Base-by-base conservation (phyloP, 2,329 filamentous ascomycete species). In the Trichoderma sp. region DNA sequence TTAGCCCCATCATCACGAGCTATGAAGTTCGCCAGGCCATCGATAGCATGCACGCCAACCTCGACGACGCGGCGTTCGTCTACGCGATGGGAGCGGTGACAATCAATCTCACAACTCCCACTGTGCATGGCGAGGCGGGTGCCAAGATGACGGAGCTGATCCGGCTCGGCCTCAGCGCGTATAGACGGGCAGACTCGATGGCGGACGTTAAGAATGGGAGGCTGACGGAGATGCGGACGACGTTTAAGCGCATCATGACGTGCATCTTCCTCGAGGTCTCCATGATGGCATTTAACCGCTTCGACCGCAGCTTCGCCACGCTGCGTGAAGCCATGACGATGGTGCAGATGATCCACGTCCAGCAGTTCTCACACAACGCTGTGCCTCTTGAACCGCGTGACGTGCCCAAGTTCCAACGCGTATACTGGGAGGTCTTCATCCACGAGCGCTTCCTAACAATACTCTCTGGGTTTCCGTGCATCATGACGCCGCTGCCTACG, bases 221-320 rank as follows among this genome's bases (percentile, higher is more conserved):
- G 29, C 76, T 76, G 7, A 77, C 78, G 25, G 77, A 79, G 7
- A 74, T 79, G 13, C 78, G 77, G 2, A 76, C 80, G 5, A 80
- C 79, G 0, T 77, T 84, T 27, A 78, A 81, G 64, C 77, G 80
- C 59, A 80, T 83, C 27, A 82, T 85, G 79, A 82, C 81, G 29
- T 81, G 79, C 29, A 75, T 85, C 58, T 86, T 84, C 70, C 79
- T 85, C 48, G 81, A 86, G 70, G 84, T 84, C 67, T 82, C 80
- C 72, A 77, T 84, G 61, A 82, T 85, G 79, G 80, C 79, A 6
- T 78, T 84, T 27, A 79, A 80, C 54, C 79, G 81, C 32, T 78
- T 78, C 67, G 82, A 85, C 64, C 78, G 82, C 39, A 81, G 82
- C 6, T 83, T 84, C 54, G 76, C 80, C 71, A 80, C 83, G 64